A percentile compares a stretch with the other conserved stretches of the same genome.
Conservation (phyloP, 2,329 filamentous ascomycete genomes). For the Aspergillus pseudoviridinutans region DNA sequence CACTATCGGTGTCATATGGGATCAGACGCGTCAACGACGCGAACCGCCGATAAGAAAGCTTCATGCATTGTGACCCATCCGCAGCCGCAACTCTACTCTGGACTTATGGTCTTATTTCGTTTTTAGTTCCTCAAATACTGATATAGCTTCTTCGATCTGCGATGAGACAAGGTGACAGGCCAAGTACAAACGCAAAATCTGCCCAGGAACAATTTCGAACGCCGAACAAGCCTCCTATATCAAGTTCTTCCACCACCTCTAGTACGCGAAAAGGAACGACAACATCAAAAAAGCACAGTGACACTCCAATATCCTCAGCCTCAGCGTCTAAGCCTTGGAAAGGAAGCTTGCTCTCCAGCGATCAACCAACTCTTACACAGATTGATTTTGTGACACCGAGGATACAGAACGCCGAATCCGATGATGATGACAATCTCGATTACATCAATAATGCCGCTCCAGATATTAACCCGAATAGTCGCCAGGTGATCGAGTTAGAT, state of each 20-base stretch:
- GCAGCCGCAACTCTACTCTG: slow-evolving; percentile 12
- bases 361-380: slow-evolving; percentile 40
- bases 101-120: neutral
- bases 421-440: slow-evolving; percentile 25
- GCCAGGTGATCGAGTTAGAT: slow-evolving; percentile 23
- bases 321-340: slow-evolving; percentile 18
- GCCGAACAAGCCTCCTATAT: slow-evolving; percentile 13
- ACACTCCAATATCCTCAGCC: slow-evolving; percentile 12
- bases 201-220: slow-evolving; percentile 19
- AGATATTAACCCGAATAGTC: slow-evolving; percentile 1
- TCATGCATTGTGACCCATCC: neutral
- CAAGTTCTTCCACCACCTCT: slow-evolving; percentile 9
- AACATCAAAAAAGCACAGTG: slow-evolving; percentile 9
- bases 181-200: slow-evolving; percentile 12
- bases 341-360: slow-evolving; percentile 15
- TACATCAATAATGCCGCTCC: slow-evolving; percentile 23
- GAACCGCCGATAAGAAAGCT: slow-evolving; percentile 1
- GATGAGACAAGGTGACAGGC: slow-evolving; percentile 24
- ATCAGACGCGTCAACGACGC: neutral
- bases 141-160: slow-evolving; percentile 15
- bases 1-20: neutral
- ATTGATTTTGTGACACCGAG: slow-evolving; percentile 35
- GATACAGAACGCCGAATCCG: slow-evolving; percentile 7
- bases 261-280: slow-evolving; percentile 14
- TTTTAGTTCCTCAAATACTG: neutral